phyloP scores from a whole-genome alignment of 352 stramenopile genomes.

The Phytophthora meadii region DNA sequence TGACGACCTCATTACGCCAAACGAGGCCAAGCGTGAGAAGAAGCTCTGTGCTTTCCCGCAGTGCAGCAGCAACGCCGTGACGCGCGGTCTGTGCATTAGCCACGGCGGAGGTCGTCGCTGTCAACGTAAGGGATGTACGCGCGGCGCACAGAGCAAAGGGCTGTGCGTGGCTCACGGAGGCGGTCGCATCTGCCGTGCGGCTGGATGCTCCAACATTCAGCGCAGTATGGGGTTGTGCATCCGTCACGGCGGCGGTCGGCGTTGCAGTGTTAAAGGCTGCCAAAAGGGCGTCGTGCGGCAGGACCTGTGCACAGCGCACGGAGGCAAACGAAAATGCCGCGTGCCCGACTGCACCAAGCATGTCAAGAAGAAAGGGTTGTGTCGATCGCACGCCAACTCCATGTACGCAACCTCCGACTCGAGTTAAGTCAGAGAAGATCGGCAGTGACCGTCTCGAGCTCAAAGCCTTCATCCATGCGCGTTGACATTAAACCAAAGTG shows the following conservation, averaged over 20 bases:
- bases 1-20: constrained; percentile 9
- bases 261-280: constrained; percentile 81
- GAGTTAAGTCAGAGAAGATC: constrained; percentile 29
- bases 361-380: constrained; percentile 88
- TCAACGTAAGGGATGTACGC: constrained; percentile 84
- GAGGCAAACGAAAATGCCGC: constrained; percentile 85
- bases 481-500: constrained; percentile 37
- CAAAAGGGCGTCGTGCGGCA: constrained; percentile 88
- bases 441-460: constrained; percentile 1
- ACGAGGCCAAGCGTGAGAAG: constrained; percentile 64
- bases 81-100: constrained; percentile 81
- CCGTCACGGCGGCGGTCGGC: constrained; percentile 84
- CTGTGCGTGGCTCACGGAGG: constrained; percentile 87
- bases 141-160: constrained; percentile 81
- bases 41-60: constrained; percentile 80
- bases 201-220: constrained; percentile 87
- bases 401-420: constrained; percentile 39
- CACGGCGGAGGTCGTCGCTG: constrained; percentile 82
- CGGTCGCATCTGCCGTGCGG: constrained; percentile 79
- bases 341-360: constrained; percentile 85
- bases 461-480: constrained; percentile 9
- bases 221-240: constrained; percentile 90
- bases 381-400: constrained; percentile 79
- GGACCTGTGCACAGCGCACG: constrained; percentile 87
- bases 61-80: constrained; percentile 82